Evolutionary conservation across 768 basidiomycete genomes (phyloP).

Genomic region (Pisolithus tinctorius): DNA sequence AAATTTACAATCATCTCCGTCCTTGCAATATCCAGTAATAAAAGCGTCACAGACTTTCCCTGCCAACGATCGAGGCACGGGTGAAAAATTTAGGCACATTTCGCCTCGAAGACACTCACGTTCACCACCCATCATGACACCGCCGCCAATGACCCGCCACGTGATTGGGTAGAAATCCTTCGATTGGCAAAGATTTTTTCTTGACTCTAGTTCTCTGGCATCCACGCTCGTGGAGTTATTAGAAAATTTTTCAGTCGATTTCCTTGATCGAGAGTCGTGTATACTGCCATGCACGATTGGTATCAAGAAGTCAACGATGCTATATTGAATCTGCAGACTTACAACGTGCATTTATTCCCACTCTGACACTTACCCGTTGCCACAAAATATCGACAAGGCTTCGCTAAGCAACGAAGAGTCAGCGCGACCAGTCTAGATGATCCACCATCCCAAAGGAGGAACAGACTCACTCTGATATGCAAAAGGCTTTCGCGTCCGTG

Average conservation of each 20-base stretch:
- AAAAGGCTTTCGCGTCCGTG: constrained; percentile 13
- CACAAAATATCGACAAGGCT: constrained; percentile 52
- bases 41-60: constrained; percentile 22
- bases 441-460: too few relatives aligned
- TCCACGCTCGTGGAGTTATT: not conserved
- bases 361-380: constrained; percentile 42
- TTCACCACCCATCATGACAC: constrained; percentile 55
- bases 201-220: constrained; percentile 2
- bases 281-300: constrained; percentile 28
- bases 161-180: constrained; percentile 57
- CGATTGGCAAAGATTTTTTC: constrained; percentile 31
- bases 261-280: constrained; percentile 29
- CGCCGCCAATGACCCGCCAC: constrained; percentile 76
- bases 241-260: not conserved
- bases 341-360: constrained; percentile 57
- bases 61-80: constrained; percentile 3
- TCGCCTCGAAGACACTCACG: constrained; percentile 12
- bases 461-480: constrained; percentile 24
- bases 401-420: constrained; percentile 32
- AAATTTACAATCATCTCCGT: constrained; percentile 23
- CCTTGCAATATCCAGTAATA: constrained; percentile 16
- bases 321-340: constrained; percentile 16
- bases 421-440: too few relatives aligned
- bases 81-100: not conserved
- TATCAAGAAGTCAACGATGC: not conserved